Conservation (phyloP, 192 early-diverging fungal species). For the Mortierella hygrophila region DNA sequence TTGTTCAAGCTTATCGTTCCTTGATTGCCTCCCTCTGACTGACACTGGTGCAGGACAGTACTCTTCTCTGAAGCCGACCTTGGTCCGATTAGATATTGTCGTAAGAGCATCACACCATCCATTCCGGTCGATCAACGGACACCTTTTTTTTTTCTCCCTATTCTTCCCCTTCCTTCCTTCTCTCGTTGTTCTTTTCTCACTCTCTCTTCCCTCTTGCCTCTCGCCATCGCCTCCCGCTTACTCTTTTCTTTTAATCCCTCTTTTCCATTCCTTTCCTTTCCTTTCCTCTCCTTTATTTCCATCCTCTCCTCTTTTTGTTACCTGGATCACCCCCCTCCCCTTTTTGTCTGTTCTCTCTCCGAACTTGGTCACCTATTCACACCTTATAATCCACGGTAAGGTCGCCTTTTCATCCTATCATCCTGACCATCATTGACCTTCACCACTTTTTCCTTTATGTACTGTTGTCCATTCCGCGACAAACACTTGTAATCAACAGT, state of each 20-base stretch:
- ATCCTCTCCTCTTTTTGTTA: neutral
- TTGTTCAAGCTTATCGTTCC: neutral
- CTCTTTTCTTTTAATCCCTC: no score
- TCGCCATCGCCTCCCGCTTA: no score
- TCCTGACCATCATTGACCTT: neutral
- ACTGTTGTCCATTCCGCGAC: neutral
- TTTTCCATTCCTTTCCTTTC: neutral
- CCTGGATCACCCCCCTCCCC: neutral
- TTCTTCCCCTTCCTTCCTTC: neutral
- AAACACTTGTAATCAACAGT: neutral
- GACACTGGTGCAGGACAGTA: slow-evolving; percentile 1
- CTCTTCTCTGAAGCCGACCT: neutral
- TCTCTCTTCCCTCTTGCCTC: neutral
- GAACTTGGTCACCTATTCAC: neutral
- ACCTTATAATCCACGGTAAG: neutral
- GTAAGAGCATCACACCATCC: neutral
- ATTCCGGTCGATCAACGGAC: slow-evolving; percentile 5
- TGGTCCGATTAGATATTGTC: slow-evolving; percentile 1
- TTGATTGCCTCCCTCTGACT: neutral
- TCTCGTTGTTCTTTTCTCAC: neutral
- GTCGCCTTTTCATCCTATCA: no score
- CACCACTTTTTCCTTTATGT: neutral
- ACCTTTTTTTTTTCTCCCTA: slow-evolving; percentile 6
- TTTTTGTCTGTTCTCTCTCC: neutral
- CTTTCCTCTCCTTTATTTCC: neutral